Percentiles rank a stretch among this genome's conserved stretches.
These are phyloP conservation scores for Testicularia cyperi DNA, from an alignment of 1,284 basidiomycete genomes.

Conservation along the genomic window DNA sequence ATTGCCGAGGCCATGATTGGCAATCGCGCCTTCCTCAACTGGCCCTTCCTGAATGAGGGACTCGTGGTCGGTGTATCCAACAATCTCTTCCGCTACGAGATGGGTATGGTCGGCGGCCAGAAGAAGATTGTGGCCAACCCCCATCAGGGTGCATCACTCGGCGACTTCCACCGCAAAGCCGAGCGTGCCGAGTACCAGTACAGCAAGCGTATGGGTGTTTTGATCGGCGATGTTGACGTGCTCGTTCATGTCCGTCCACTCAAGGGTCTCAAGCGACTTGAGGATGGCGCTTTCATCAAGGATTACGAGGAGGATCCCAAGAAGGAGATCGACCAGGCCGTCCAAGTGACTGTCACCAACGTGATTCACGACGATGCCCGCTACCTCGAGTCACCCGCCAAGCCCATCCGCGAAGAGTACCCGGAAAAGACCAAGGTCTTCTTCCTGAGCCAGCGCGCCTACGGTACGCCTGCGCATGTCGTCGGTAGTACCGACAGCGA, in stretches of 20 bases:
- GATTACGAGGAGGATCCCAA: constrained; percentile 77
- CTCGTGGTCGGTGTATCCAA: constrained; percentile 84
- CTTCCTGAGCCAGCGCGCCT: constrained; percentile 89
- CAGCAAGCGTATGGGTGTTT: constrained; percentile 84
- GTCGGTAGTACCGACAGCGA: constrained; percentile 66
- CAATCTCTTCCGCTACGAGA: constrained; percentile 75
- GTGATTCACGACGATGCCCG: constrained; percentile 52
- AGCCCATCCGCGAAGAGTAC: constrained; percentile 83
- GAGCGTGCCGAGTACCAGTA: constrained; percentile 73
- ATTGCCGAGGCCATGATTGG: constrained; percentile 70
- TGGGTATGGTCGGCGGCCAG: constrained; percentile 38
- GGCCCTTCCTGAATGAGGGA: constrained; percentile 95
- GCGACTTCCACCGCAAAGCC: constrained; percentile 65
- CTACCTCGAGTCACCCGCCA: constrained; percentile 68
- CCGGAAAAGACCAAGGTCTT: constrained; percentile 87
- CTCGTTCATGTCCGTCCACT: constrained; percentile 58
- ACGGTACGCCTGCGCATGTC: constrained; percentile 92
- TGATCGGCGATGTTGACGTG: constrained; percentile 72
- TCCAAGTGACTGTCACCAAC: constrained; percentile 60
- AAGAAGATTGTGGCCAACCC: constrained; percentile 38
- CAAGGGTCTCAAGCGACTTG: constrained; percentile 79
- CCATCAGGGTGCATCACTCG: constrained; percentile 45
- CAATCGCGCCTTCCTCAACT: constrained; percentile 76
- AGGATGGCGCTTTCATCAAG: constrained; percentile 87
- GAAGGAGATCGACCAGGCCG: constrained; percentile 80